A percentile compares a stretch with the other conserved stretches of the same genome.
These are phyloP conservation scores for Polychaeton citri DNA, from an alignment of 2,329 filamentous ascomycete species.

Conservation along the genomic window DNA sequence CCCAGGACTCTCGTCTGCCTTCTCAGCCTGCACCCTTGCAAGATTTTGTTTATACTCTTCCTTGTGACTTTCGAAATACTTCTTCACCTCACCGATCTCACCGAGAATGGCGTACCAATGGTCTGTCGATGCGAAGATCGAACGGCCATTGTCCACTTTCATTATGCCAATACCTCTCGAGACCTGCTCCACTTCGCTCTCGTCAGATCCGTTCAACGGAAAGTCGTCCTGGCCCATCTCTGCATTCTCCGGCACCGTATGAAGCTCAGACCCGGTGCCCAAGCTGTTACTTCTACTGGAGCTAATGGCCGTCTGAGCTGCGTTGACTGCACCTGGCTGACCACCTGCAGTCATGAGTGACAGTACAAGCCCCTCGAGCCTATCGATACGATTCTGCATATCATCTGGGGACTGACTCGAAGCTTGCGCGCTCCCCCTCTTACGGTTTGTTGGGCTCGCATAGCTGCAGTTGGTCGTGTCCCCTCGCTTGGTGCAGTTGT, in stretches of 20 bases:
- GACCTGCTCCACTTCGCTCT: conserved; percentile 49
- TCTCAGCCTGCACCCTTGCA: conserved; percentile 58
- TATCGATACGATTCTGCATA: conserved; percentile 97
- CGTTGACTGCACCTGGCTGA: conserved; percentile 44
- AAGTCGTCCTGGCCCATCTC: conserved; percentile 15
- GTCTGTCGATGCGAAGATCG: conserved; percentile 36
- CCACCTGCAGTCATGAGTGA: conserved; percentile 84
- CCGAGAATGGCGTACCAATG: conserved; percentile 41
- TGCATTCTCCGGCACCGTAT: conserved; percentile 39
- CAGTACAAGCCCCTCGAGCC: conserved; percentile 80
- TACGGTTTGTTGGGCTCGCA: conserved; percentile 54
- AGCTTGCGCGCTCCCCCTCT: conserved; percentile 43
- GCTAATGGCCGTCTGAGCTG: conserved; percentile 42
- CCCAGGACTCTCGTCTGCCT: conserved; percentile 45
- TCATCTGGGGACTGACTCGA: conserved; percentile 59
- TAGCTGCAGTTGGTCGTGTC: conserved; percentile 76
- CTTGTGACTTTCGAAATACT: conserved; percentile 74
- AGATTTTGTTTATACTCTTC: conserved; percentile 77
- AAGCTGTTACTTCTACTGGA: conserved; percentile 27
- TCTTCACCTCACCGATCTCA: conserved; percentile 83
- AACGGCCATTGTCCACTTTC: conserved; percentile 37
- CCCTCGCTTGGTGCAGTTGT: conserved; percentile 84
- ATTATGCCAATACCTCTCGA: conserved; percentile 39
- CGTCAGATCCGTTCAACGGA: conserved; percentile 25
- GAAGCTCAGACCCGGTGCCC: conserved; percentile 29